Evolutionary conservation across 306 rosid species (phyloP).

Genomic region (Notholithocarpus densiflorus): DNA sequence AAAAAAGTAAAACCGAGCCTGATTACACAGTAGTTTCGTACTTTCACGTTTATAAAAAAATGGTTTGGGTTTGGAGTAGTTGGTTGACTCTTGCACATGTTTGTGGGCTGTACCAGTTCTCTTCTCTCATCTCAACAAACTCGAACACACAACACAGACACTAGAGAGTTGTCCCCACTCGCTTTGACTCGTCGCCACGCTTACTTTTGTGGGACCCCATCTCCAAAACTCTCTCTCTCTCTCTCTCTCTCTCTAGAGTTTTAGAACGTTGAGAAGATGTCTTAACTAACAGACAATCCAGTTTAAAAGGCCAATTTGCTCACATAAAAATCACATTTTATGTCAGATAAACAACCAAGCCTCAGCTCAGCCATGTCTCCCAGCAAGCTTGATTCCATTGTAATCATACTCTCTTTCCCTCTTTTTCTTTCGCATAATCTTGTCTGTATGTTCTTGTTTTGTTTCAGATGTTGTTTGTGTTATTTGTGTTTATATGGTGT

Average conservation of each 20-base stretch:
- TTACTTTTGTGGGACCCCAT: constrained; percentile 8
- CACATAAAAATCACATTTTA: background rate
- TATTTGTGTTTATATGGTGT: background rate
- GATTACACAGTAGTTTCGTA: too few relatives aligned
- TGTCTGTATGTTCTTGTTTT: background rate
- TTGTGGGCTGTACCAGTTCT: too few relatives aligned
- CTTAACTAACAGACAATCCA: background rate
- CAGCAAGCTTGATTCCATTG: constrained; percentile 68
- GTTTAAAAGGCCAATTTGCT: background rate
- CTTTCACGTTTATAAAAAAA: too few relatives aligned
- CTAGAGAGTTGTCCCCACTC: background rate
- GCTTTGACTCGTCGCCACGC: constrained; percentile 18
- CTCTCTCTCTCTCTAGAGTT: background rate
- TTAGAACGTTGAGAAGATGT: background rate
- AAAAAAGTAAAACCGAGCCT: too few relatives aligned
- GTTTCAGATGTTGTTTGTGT: background rate
- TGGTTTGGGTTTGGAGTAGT: too few relatives aligned
- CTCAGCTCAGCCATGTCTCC: constrained; percentile 59
- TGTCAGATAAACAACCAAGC: too few relatives aligned
- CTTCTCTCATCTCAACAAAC: background rate
- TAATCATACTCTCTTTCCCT: constrained; percentile 34
- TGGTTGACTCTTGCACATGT: too few relatives aligned
- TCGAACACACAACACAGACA: background rate
- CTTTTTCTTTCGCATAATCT: background rate
- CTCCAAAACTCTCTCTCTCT: background rate